Percentiles rank a stretch among this genome's conserved stretches.
Conservation (phyloP, 1,284 basidiomycete species). For the Neolentinus lepideus region DNA sequence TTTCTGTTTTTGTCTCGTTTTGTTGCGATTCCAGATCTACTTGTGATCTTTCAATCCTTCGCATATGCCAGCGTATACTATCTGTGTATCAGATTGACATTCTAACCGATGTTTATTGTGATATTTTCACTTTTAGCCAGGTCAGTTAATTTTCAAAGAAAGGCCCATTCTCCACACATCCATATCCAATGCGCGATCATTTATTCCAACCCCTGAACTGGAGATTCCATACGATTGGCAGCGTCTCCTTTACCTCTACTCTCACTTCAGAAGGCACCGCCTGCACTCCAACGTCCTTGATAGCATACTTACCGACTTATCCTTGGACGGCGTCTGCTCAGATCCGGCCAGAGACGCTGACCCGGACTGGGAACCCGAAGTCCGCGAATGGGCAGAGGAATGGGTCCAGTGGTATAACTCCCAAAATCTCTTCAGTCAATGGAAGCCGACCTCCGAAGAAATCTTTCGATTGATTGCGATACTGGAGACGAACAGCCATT, state of each 20-base stretch:
- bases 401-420: not conserved
- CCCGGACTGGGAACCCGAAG: not conserved
- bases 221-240: not conserved
- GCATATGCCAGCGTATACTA: no score
- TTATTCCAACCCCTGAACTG: not conserved
- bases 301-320: not conserved
- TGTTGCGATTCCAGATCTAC: no score
- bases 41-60: no score
- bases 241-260: not conserved
- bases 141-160: not conserved
- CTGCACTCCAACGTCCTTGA: not conserved
- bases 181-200: not conserved
- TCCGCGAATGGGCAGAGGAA: conserved; percentile 3
- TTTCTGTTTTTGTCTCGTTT: no score
- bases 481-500: conserved; percentile 4
- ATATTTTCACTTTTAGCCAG: not conserved
- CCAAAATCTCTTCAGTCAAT: conserved; percentile 3
- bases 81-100: no score
- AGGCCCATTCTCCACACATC: no score
- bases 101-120: no score
- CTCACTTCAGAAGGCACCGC: not conserved
- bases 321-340: not conserved
- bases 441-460: conserved; percentile 1
- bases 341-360: not conserved
- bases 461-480: not conserved